Evolutionary conservation across 2,329 filamentous ascomycete species (phyloP).

Genomic region (Ustulina deusta): DNA sequence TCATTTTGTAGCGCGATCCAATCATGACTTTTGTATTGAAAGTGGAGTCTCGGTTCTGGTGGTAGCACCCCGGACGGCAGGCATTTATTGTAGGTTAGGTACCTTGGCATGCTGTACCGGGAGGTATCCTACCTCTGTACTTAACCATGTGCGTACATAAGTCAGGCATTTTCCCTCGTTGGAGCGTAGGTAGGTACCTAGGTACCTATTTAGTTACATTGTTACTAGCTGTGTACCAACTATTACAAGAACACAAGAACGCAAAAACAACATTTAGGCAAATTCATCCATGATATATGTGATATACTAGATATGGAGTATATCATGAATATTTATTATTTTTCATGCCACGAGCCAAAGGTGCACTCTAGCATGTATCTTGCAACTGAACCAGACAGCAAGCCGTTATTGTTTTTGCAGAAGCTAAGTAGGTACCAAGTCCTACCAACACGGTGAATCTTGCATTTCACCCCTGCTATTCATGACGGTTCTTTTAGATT

Average conservation of each 20-base stretch:
- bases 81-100: neutral
- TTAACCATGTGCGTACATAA: too few relatives aligned
- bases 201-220: too few relatives aligned
- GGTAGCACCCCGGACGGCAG: neutral
- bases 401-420: neutral
- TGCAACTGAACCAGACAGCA: neutral
- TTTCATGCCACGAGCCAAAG: neutral
- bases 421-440: neutral
- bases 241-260: too few relatives aligned
- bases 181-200: too few relatives aligned
- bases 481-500: slow-evolving; percentile 82
- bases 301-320: too few relatives aligned
- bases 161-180: too few relatives aligned
- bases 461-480: slow-evolving; percentile 40
- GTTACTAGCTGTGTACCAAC: too few relatives aligned
- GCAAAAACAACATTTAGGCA: neutral
- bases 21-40: slow-evolving; percentile 23
- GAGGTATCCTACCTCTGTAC: too few relatives aligned
- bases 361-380: neutral
- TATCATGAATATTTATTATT: too few relatives aligned
- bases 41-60: slow-evolving; percentile 22
- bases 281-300: neutral
- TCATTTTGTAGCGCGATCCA: slow-evolving; percentile 18
- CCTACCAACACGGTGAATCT: neutral
- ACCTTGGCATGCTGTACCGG: too few relatives aligned